A percentile compares a stretch with the other conserved stretches of the same genome.
Evolutionary conservation across 805 yeast genomes (phyloP).

Genomic region (Candida broadrunensis): DNA sequence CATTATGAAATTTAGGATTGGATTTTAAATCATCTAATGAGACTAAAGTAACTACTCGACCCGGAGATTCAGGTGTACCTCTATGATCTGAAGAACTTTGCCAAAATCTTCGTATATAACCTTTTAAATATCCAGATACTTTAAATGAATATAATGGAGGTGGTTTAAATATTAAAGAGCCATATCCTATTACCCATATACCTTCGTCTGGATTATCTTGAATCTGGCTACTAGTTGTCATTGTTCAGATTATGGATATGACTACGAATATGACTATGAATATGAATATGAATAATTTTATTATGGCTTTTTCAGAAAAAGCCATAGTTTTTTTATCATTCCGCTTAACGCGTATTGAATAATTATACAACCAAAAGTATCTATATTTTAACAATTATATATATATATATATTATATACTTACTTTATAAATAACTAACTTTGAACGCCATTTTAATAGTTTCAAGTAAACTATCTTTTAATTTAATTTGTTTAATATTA

Average conservation of each 20-base stretch:
- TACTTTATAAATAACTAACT: conserved; percentile 33
- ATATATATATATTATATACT: background rate
- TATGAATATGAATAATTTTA: background rate
- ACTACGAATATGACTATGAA: no score
- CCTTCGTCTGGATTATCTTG: conserved; percentile 21
- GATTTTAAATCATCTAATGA: conserved; percentile 52
- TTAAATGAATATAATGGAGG: conserved; percentile 67
- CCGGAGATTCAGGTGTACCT: conserved; percentile 84
- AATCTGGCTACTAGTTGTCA: background rate
- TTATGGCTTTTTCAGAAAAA: background rate
- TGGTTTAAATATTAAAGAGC: conserved; percentile 85
- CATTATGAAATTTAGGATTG: conserved; percentile 39
- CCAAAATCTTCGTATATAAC: conserved; percentile 85
- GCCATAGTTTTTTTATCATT: background rate
- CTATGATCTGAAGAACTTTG: conserved; percentile 87
- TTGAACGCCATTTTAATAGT: conserved; percentile 44
- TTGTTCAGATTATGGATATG: no score
- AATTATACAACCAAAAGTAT: no score
- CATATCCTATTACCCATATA: conserved; percentile 87
- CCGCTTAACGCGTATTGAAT: no score
- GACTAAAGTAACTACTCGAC: conserved; percentile 82
- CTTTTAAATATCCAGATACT: conserved; percentile 71
- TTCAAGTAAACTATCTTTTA: conserved; percentile 29
- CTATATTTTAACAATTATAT: background rate
- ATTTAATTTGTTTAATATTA: conserved; percentile 20